Conservation (phyloP, 768 basidiomycete species). For the Lyophyllum decastes region DNA sequence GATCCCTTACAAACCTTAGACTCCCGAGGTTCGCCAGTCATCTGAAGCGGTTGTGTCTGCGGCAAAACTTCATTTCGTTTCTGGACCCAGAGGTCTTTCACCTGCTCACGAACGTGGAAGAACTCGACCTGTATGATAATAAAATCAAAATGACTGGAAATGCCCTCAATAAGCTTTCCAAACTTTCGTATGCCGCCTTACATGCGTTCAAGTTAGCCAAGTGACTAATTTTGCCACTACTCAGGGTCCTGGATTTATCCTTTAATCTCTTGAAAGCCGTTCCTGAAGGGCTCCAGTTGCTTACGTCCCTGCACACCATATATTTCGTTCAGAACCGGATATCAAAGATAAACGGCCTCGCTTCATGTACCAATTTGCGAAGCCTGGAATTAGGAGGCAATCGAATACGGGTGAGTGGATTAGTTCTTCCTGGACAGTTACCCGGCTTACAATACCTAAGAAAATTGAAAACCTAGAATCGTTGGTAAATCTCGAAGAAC, state of each 20-base stretch:
- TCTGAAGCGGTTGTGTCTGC: conserved; percentile 76
- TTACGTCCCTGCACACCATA: conserved; percentile 68
- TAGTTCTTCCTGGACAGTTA: background rate
- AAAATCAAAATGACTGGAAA: conserved; percentile 75
- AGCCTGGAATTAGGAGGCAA: conserved; percentile 96
- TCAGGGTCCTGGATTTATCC: conserved; percentile 85
- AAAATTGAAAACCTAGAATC: conserved; percentile 85
- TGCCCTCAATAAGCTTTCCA: conserved; percentile 57
- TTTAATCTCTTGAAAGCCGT: conserved; percentile 86
- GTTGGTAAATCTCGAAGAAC: conserved; percentile 81
- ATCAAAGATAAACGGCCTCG: conserved; percentile 70
- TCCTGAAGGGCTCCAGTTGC: conserved; percentile 58
- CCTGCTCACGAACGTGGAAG: conserved; percentile 70
- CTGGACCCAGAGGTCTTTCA: conserved; percentile 76
- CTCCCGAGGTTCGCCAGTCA: conserved; percentile 71
- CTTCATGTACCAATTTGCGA: conserved; percentile 54
- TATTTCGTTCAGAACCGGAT: conserved; percentile 99
- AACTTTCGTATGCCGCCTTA: conserved; percentile 52
- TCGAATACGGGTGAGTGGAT: conserved; percentile 71
- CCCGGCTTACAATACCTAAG: conserved; percentile 35
- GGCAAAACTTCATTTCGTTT: conserved; percentile 79
- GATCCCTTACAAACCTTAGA: conserved; percentile 64
- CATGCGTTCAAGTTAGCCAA: background rate
- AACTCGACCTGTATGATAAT: conserved; percentile 96
- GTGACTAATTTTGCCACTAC: conserved; percentile 2